Conservation (phyloP, 345 rosid genomes). For the Geranium rotundifolium region DNA sequence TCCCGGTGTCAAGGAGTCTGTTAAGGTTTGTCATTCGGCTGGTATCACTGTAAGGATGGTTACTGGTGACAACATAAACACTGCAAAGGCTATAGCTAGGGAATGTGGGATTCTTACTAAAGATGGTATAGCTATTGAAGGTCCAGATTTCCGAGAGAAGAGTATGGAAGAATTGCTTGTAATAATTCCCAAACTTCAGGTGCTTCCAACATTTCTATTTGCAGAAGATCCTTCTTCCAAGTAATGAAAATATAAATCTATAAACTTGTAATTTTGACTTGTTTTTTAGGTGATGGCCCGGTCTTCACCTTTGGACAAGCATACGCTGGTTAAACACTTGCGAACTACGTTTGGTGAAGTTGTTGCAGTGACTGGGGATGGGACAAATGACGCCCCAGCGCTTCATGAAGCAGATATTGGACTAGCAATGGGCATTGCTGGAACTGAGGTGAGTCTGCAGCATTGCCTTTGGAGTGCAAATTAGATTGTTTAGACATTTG, state of each 20-base stretch:
- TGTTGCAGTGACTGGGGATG: constrained; percentile 92
- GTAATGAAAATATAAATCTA: neutral
- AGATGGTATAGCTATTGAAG: constrained; percentile 77
- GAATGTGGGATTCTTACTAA: constrained; percentile 92
- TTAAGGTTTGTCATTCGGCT: constrained; percentile 73
- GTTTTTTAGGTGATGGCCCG: constrained; percentile 83
- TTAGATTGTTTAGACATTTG: neutral
- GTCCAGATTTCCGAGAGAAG: constrained; percentile 80
- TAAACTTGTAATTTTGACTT: neutral
- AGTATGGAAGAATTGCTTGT: constrained; percentile 52
- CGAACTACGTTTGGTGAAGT: constrained; percentile 77
- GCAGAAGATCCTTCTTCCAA: neutral
- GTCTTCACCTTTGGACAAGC: constrained; percentile 91
- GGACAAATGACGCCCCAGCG: constrained; percentile 96
- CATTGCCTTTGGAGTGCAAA: constrained; percentile 4
- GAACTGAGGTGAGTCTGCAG: constrained; percentile 60
- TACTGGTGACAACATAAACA: constrained; percentile 87
- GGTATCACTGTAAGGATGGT: constrained; percentile 94
- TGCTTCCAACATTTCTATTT: constrained; percentile 10
- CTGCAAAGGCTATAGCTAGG: constrained; percentile 88
- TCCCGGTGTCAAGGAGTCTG: constrained; percentile 87
- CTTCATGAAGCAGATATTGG: constrained; percentile 97
- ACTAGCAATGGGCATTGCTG: constrained; percentile 96
- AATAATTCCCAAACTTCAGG: constrained; percentile 91
- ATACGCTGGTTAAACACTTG: constrained; percentile 71